Evolutionary conservation across 345 rosid genomes (phyloP).

Genomic region (Pugionium dolabratum): DNA sequence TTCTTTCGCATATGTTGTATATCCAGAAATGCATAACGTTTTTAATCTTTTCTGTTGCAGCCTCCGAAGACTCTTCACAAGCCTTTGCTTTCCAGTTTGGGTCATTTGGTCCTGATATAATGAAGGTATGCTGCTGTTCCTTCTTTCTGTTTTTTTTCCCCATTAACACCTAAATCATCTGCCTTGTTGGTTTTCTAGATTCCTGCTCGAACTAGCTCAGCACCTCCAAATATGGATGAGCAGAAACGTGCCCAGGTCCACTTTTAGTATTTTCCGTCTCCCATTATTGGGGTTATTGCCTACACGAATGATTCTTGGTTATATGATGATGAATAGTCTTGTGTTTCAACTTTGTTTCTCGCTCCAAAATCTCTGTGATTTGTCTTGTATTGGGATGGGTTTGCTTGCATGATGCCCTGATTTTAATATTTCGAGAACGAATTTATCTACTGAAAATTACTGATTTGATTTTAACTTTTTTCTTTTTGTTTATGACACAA

Average conservation of each 20-base stretch:
- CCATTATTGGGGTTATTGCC: constrained; percentile 14
- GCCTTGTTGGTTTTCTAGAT: constrained; percentile 47
- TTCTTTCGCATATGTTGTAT: background rate
- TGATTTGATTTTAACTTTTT: constrained; percentile 7
- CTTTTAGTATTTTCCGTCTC: constrained; percentile 19
- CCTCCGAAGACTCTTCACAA: constrained; percentile 64
- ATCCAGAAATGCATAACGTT: background rate
- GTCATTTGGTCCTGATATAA: constrained; percentile 68
- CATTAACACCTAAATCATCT: constrained; percentile 26
- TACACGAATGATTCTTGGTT: constrained; percentile 8
- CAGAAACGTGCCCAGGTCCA: constrained; percentile 89
- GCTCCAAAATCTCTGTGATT: constrained; percentile 12
- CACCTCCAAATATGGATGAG: constrained; percentile 97
- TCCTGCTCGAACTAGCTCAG: constrained; percentile 96
- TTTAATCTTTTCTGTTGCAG: constrained; percentile 29
- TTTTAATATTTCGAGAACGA: background rate
- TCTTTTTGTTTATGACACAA: constrained; percentile 21
- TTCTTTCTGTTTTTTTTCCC: constrained; percentile 14
- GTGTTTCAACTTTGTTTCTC: constrained; percentile 16
- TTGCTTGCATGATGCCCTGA: background rate
- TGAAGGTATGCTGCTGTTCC: constrained; percentile 67
- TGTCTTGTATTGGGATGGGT: constrained; percentile 14
- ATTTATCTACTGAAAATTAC: constrained; percentile 1
- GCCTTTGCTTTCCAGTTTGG: constrained; percentile 82
- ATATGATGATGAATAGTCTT: constrained; percentile 11